Conservation (phyloP, 2,329 filamentous ascomycete species). For the Apiospora marii region DNA sequence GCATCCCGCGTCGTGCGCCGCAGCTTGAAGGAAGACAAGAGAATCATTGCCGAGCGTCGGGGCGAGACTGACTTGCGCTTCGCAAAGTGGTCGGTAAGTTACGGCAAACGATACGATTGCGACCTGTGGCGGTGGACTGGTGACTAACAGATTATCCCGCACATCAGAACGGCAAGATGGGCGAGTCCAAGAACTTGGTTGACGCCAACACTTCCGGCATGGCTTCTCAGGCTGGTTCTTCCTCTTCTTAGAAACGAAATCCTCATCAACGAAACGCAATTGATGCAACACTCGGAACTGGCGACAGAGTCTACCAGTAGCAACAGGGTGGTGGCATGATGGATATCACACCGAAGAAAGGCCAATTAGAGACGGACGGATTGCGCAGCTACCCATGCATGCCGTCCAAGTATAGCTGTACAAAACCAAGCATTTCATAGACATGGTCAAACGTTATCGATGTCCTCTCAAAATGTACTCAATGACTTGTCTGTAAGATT, state of each 20-base stretch:
- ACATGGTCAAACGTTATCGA: slow-evolving; percentile 3
- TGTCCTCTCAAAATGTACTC: not conserved
- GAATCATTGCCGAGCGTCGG: slow-evolving; percentile 86
- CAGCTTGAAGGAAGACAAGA: slow-evolving; percentile 95
- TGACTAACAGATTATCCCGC: slow-evolving; percentile 43
- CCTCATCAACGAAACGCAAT: slow-evolving; percentile 29
- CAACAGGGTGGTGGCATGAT: no score
- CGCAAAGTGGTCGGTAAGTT: slow-evolving; percentile 92
- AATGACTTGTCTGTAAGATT: not conserved
- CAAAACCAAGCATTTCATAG: slow-evolving; percentile 18
- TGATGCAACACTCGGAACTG: slow-evolving; percentile 5
- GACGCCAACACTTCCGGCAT: slow-evolving; percentile 57
- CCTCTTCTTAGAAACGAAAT: slow-evolving; percentile 42
- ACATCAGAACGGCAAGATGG: slow-evolving; percentile 93
- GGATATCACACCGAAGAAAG: not conserved
- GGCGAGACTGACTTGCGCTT: slow-evolving; percentile 90
- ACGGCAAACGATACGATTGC: slow-evolving; percentile 24
- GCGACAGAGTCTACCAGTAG: not conserved
- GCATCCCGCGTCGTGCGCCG: slow-evolving; percentile 94
- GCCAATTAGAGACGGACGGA: slow-evolving; percentile 26
- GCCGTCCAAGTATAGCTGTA: slow-evolving; percentile 13
- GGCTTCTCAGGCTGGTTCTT: slow-evolving; percentile 47
- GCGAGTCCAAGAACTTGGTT: slow-evolving; percentile 78
- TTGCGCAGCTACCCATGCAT: not conserved
- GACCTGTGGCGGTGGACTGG: not conserved